Percentiles rank a stretch among this genome's conserved stretches.
phyloP scores from a whole-genome alignment of 495 filamentous ascomycete genomes.

The Penicillium bovifimosum region DNA sequence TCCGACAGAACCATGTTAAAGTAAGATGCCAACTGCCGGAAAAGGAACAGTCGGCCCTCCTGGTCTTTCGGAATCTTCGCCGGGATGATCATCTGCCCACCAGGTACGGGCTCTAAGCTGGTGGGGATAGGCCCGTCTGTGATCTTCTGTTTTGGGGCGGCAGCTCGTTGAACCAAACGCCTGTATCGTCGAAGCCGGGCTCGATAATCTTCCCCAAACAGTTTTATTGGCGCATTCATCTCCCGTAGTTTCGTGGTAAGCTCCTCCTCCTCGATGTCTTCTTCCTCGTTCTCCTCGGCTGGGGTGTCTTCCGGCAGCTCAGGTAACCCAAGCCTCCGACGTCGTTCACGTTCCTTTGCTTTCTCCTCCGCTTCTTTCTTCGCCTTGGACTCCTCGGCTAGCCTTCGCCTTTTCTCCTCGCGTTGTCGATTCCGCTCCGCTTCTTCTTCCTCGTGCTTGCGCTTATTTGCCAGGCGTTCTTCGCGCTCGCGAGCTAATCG shows the following conservation, averaged over 20 bases:
- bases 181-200: conserved; percentile 65
- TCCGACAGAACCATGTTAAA: conserved; percentile 88
- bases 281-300: conserved; percentile 41
- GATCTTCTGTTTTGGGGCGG: conserved; percentile 47
- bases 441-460: conserved; percentile 87
- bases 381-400: conserved; percentile 73
- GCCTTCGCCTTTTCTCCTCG: conserved; percentile 70
- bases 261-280: conserved; percentile 69
- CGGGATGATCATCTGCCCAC: conserved; percentile 81
- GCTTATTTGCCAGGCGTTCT: conserved; percentile 64
- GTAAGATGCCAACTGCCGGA: conserved; percentile 83
- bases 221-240: conserved; percentile 61
- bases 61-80: conserved; percentile 49
- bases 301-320: conserved; percentile 52
- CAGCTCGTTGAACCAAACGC: conserved; percentile 43
- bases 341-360: conserved; percentile 47
- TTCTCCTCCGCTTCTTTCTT: conserved; percentile 67
- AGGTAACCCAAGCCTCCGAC: conserved; percentile 61
- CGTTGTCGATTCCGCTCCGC: conserved; percentile 57
- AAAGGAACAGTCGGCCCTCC: conserved; percentile 60
- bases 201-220: conserved; percentile 83
- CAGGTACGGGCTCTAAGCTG: conserved; percentile 66
- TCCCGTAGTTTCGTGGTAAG: conserved; percentile 61
- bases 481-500: conserved; percentile 61
- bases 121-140: conserved; percentile 62